Conservation (phyloP, 148 eudicot genomes). For the Salicornia ramosissima region DNA sequence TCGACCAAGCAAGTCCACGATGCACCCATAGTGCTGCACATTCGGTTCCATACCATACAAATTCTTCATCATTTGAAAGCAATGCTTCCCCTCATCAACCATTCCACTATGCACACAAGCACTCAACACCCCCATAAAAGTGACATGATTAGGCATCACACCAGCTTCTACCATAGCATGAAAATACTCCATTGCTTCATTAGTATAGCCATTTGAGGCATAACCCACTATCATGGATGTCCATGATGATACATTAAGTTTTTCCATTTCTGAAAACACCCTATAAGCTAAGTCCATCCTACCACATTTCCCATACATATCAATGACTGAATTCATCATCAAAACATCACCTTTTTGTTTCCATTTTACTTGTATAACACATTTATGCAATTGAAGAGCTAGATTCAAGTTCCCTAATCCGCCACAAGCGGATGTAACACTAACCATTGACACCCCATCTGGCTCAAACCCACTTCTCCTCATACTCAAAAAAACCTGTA, state of each 20-base stretch:
- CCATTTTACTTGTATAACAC: conserved; percentile 45
- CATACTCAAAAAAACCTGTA: conserved; percentile 52
- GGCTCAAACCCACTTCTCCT: conserved; percentile 46
- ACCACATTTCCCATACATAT: conserved; percentile 88
- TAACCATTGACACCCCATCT: conserved; percentile 69
- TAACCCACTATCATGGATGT: conserved; percentile 83
- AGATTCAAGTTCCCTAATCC: conserved; percentile 58
- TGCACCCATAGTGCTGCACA: conserved; percentile 66
- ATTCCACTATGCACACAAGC: conserved; percentile 83
- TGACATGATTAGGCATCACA: conserved; percentile 64
- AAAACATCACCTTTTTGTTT: conserved; percentile 35
- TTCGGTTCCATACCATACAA: conserved; percentile 47
- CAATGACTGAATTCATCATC: conserved; percentile 69
- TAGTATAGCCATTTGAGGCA: conserved; percentile 53
- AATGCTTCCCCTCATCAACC: conserved; percentile 58
- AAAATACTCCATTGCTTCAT: conserved; percentile 52
- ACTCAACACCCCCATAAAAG: conserved; percentile 70
- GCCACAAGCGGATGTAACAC: conserved; percentile 65
- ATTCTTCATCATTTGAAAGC: conserved; percentile 51
- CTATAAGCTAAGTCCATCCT: conserved; percentile 64
- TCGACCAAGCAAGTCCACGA: conserved; percentile 65
- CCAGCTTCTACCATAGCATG: conserved; percentile 41
- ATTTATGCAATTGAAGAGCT: conserved; percentile 66
- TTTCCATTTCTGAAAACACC: conserved; percentile 53
- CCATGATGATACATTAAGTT: conserved; percentile 73